These are phyloP conservation scores for Trichocladium uniseriatum DNA, from an alignment of 495 filamentous ascomycete genomes.

Conservation along the genomic window DNA sequence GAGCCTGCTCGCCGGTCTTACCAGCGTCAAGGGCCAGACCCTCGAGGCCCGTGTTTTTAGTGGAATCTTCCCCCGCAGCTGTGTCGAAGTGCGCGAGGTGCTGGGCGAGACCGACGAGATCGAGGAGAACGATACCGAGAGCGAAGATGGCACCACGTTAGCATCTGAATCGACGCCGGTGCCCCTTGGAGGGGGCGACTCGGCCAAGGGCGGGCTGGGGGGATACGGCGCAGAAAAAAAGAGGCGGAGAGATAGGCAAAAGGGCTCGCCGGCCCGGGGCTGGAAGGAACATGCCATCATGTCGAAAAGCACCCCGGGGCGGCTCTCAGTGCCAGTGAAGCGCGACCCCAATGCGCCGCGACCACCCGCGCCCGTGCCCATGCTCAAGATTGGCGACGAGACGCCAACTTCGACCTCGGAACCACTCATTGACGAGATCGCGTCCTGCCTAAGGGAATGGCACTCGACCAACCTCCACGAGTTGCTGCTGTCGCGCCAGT, in stretches of 20 bases:
- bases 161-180: conserved; percentile 19
- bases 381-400: conserved; percentile 96
- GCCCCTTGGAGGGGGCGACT: conserved; percentile 27
- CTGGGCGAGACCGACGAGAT: conserved; percentile 51
- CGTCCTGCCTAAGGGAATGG: conserved; percentile 93
- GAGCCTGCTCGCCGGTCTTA: conserved; percentile 83
- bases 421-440: conserved; percentile 94
- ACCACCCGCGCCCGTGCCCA: conserved; percentile 86
- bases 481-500: conserved; percentile 72
- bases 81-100: conserved; percentile 72
- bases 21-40: conserved; percentile 83
- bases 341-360: conserved; percentile 57
- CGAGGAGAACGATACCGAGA: conserved; percentile 35
- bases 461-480: conserved; percentile 95
- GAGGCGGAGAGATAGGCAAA: conserved; percentile 23
- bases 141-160: conserved; percentile 22
- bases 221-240: conserved; percentile 18
- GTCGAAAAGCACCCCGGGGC: conserved; percentile 26
- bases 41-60: conserved; percentile 93
- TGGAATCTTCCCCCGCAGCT: conserved; percentile 89
- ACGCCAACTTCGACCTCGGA: conserved; percentile 80
- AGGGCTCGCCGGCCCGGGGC: conserved; percentile 1
- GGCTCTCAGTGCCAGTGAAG: conserved; percentile 27
- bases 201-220: conserved; percentile 37
- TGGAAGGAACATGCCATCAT: conserved; percentile 17